Percentiles rank a stretch among this genome's conserved stretches.
Conservation (phyloP, 805 yeast species). For the Henningerozyma blattae region DNA sequence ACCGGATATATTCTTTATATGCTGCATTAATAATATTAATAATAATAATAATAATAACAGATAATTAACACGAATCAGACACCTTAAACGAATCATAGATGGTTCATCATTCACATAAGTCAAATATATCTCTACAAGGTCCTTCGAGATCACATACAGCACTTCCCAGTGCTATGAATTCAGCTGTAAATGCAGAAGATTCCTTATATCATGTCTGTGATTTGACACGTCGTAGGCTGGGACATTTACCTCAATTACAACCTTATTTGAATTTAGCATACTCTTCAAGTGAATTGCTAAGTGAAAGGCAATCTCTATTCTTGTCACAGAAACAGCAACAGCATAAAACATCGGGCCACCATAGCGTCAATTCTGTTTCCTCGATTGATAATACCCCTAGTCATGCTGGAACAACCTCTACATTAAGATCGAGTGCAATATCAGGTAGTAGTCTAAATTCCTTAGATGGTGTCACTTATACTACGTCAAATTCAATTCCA, state of each 20-base stretch:
- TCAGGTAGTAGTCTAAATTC: conserved; percentile 25
- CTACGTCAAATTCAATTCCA: conserved; percentile 12
- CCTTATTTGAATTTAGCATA: conserved; percentile 57
- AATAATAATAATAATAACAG: too few relatives aligned
- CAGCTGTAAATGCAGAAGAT: conserved; percentile 47
- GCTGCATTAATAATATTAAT: too few relatives aligned
- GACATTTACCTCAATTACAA: conserved; percentile 50
- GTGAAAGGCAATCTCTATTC: conserved; percentile 57
- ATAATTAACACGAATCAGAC: too few relatives aligned
- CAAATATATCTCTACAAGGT: conserved; percentile 1
- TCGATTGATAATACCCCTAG: conserved; percentile 8
- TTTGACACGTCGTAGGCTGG: conserved; percentile 41
- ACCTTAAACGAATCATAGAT: too few relatives aligned
- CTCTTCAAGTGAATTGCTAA: conserved; percentile 51
- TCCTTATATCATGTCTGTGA: conserved; percentile 61
- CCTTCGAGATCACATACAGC: conserved; percentile 2
- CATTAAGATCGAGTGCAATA: conserved; percentile 24
- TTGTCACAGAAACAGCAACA: conserved; percentile 30
- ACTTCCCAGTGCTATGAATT: conserved; percentile 43
- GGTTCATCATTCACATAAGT: conserved; percentile 1
- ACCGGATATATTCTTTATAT: too few relatives aligned
- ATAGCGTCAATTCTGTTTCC: conserved; percentile 10
- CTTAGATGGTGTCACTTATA: conserved; percentile 15
- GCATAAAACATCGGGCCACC: conserved; percentile 11
- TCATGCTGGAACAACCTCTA: conserved; percentile 6